phyloP scores from a whole-genome alignment of 345 rosid species.

The Populus simonii region DNA sequence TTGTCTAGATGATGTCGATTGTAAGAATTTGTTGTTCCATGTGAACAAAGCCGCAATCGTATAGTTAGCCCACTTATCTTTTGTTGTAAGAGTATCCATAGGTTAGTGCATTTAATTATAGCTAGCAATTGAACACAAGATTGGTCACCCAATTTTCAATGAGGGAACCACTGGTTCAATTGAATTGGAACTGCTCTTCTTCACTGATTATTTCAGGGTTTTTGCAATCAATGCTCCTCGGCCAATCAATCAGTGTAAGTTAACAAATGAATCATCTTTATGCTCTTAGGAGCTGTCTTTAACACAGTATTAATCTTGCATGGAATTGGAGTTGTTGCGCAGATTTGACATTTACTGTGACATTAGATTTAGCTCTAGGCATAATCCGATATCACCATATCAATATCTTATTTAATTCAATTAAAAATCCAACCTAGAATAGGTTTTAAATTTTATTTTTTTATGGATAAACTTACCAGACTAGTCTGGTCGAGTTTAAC shows the following conservation, averaged over 20 bases:
- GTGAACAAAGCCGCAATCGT: conserved; percentile 3
- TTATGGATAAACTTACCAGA: no score
- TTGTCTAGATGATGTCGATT: conserved; percentile 3
- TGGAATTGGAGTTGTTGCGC: neutral
- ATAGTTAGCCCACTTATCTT: neutral
- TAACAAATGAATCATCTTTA: neutral
- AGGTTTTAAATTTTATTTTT: no score
- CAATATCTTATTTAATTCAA: no score
- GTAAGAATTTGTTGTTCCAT: neutral
- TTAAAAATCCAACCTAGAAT: no score
- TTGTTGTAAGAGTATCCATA: neutral
- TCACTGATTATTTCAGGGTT: neutral
- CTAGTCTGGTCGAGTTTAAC: no score
- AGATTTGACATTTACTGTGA: neutral
- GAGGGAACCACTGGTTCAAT: neutral
- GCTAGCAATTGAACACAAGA: neutral
- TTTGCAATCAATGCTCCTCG: neutral
- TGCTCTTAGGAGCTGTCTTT: neutral
- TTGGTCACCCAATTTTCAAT: neutral
- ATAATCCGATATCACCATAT: no score
- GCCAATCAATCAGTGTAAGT: neutral
- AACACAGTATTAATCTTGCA: neutral
- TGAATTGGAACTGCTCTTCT: neutral
- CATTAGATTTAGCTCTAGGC: no score
- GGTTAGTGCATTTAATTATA: neutral